phyloP scores from a whole-genome alignment of 805 yeast species.

The Suhomyces vadensis region DNA sequence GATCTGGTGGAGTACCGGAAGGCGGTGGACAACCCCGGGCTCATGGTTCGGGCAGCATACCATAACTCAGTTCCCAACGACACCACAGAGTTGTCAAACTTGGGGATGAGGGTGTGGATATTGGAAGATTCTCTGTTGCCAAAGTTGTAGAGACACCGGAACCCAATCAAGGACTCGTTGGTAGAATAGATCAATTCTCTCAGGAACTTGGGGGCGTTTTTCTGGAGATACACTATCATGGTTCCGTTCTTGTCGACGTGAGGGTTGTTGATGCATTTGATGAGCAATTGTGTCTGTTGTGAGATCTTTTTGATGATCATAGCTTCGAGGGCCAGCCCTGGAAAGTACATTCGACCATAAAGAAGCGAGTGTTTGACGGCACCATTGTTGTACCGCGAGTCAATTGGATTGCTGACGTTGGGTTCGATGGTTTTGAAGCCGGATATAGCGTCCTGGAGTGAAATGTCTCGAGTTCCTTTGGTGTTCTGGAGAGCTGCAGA shows the following conservation, averaged over 20 bases:
- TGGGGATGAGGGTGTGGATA: conserved; percentile 24
- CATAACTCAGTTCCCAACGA: conserved; percentile 85
- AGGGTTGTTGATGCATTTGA: conserved; percentile 75
- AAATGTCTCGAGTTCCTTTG: conserved; percentile 50
- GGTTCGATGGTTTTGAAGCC: conserved; percentile 67
- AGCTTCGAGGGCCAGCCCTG: conserved; percentile 84
- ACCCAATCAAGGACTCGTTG: conserved; percentile 80
- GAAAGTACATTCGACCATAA: conserved; percentile 87
- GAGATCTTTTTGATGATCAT: conserved; percentile 71
- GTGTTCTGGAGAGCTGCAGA: conserved; percentile 56
- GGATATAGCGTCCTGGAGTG: conserved; percentile 66
- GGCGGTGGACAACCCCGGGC: conserved; percentile 89
- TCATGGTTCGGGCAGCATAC: conserved; percentile 79
- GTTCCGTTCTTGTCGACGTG: conserved; percentile 53
- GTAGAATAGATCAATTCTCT: conserved; percentile 80
- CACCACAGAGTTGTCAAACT: conserved; percentile 60
- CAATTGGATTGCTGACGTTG: conserved; percentile 12
- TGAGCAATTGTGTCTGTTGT: conserved; percentile 58
- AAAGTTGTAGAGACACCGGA: conserved; percentile 74
- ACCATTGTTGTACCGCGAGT: neutral
- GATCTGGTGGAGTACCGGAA: conserved; percentile 83
- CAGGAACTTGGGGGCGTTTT: conserved; percentile 60
- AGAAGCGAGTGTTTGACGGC: conserved; percentile 42
- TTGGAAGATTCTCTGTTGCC: conserved; percentile 23
- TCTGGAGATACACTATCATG: conserved; percentile 70